Base-by-base conservation (phyloP, 805 yeast species). In the Saccharomycopsis lassenensis region DNA sequence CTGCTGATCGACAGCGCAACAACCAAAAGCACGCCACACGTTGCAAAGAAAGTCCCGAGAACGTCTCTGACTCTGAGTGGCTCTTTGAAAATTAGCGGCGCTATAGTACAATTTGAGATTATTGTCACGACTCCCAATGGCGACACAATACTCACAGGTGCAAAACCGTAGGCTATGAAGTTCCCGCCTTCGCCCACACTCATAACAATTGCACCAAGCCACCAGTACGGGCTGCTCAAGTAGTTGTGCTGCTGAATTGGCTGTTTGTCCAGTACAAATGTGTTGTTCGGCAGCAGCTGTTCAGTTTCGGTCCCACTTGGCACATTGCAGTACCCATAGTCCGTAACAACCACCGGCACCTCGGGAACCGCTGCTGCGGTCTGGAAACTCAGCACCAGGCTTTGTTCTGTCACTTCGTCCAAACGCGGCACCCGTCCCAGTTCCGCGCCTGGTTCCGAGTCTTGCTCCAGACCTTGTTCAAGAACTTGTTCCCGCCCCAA, bases 41-140 rank as follows among this genome's bases (percentile, higher is more conserved):
- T 56, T 7, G 70, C 59, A 2, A 60, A 37, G 10, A 52, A 40
- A 0, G 69, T 61, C 0, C 74, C 74, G 2, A 48, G 11, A 1
- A 63, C 29, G 22, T 63, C 65, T 25, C 57, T 47, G 7, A 30
- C 18, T 8, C 57, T 44, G 10, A 64, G 50, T 4, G 48, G 48
- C 41, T 63, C 69, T 35, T 62, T 57, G 45, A 67, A 68, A 16
- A 66, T 42, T 1, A 67, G 50, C 0, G 73, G 74, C 0, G 73
- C 73, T 16, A 69, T 55, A 1, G 67, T 55, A 36, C 67, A 57
- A 42, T 69, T 68, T 2, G 71, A 58, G 1, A 69, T 54, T 15
- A 65, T 56, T 1, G 73, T 66, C 24, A 66, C 63, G 1, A 68
- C 71, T 4, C 74, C 74, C 22, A 68, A 41, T 0, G 74, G 71